These are phyloP conservation scores for Trametes gibbosa DNA, from an alignment of 768 basidiomycete species.

Conservation along the genomic window DNA sequence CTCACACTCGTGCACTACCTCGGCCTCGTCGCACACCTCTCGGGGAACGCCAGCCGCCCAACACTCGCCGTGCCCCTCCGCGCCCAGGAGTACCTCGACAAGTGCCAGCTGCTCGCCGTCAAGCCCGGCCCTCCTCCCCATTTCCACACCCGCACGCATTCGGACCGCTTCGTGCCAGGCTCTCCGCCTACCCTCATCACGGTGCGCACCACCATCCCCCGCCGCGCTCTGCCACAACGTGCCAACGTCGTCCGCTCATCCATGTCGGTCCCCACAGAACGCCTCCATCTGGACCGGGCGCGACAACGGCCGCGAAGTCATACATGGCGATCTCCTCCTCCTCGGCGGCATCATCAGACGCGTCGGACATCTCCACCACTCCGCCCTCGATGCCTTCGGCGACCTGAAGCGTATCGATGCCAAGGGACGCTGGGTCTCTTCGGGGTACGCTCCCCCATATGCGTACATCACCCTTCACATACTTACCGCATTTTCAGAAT, in stretches of 20 bases:
- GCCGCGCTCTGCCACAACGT: neutral
- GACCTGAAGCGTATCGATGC: conserved; percentile 57
- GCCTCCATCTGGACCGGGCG: conserved; percentile 84
- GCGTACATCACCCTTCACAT: no score
- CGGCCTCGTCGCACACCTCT: neutral
- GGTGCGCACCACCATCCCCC: neutral
- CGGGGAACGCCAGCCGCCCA: neutral
- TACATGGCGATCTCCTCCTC: conserved; percentile 65
- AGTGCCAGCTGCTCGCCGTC: conserved; percentile 42
- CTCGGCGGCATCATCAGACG: conserved; percentile 65
- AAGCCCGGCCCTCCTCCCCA: conserved; percentile 43
- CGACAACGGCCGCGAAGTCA: conserved; percentile 62
- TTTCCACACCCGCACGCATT: conserved; percentile 50
- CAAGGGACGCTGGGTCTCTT: conserved; percentile 73
- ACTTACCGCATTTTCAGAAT: conserved; percentile 5
- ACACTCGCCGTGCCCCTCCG: neutral
- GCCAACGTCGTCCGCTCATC: neutral
- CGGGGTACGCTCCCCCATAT: conserved; percentile 41
- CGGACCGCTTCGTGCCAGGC: conserved; percentile 65
- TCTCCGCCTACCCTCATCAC: conserved; percentile 52
- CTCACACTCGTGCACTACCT: neutral
- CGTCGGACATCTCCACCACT: conserved; percentile 46
- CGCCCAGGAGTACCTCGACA: conserved; percentile 34
- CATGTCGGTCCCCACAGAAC: conserved; percentile 34
- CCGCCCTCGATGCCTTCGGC: conserved; percentile 20